Percentiles rank a stretch among this genome's conserved stretches.
phyloP scores from a whole-genome alignment of 495 filamentous ascomycete genomes.

The Cenococcum geophilum region DNA sequence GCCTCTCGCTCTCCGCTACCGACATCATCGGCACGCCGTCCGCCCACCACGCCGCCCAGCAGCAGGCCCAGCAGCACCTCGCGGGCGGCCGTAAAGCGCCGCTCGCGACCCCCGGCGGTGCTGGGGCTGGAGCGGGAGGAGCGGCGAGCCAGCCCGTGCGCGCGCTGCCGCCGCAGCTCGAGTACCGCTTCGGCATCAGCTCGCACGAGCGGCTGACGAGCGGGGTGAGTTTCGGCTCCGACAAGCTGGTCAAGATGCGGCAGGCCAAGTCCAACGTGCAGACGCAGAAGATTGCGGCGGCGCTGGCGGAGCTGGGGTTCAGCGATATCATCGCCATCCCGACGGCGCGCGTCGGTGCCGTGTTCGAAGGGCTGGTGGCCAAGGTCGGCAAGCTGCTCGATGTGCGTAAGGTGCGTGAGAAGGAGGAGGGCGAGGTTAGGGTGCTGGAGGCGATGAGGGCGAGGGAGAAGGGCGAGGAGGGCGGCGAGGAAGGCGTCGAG shows the following conservation, averaged over 20 bases:
- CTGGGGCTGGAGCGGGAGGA: too few relatives aligned
- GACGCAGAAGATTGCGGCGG: slow-evolving; percentile 69
- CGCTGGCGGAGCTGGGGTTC: slow-evolving; percentile 73
- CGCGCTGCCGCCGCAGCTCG: slow-evolving; percentile 66
- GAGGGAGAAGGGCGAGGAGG: slow-evolving; percentile 17
- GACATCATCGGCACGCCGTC: slow-evolving; percentile 23
- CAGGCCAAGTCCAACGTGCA: slow-evolving; percentile 78
- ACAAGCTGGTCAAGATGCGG: slow-evolving; percentile 74
- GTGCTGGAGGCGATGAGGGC: slow-evolving; percentile 52
- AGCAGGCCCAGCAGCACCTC: slow-evolving; percentile 5
- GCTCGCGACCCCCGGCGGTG: slow-evolving; percentile 30
- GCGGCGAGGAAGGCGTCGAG: slow-evolving; percentile 7
- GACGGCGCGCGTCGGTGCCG: slow-evolving; percentile 68
- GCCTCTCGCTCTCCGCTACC: slow-evolving; percentile 22
- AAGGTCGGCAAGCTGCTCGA: slow-evolving; percentile 74
- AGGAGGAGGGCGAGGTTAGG: slow-evolving; percentile 75
- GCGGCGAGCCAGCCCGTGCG: slow-evolving; percentile 47
- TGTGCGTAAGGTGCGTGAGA: slow-evolving; percentile 74
- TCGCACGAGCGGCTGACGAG: slow-evolving; percentile 78
- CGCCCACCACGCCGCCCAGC: slow-evolving; percentile 11
- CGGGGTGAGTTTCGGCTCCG: slow-evolving; percentile 72
- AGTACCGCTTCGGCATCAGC: slow-evolving; percentile 72
- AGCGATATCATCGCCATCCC: slow-evolving; percentile 76
- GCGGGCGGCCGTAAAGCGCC: slow-evolving; percentile 6
- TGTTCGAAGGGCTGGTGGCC: slow-evolving; percentile 72